A percentile compares a stretch with the other conserved stretches of the same genome.
These are phyloP conservation scores for Candida alai DNA, from an alignment of 805 yeast species.

Conservation along the genomic window DNA sequence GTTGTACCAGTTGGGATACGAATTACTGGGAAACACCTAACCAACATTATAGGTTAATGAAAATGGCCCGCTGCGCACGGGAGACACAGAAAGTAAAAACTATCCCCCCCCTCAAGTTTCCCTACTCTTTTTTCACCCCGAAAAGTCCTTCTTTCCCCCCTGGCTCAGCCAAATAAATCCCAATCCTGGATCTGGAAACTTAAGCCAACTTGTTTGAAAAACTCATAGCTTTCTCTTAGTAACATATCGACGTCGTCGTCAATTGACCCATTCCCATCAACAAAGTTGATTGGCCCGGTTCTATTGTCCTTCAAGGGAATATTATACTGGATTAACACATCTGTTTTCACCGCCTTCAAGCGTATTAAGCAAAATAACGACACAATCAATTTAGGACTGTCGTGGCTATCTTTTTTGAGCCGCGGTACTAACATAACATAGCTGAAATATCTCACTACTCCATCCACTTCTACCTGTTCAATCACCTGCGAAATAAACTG, in stretches of 20 bases:
- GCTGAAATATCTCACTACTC: conserved; percentile 4
- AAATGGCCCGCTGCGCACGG: too few species aligned
- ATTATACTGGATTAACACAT: conserved; percentile 57
- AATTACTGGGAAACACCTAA: too few species aligned
- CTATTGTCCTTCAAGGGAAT: conserved; percentile 37
- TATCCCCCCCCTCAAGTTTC: too few species aligned
- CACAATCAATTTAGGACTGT: conserved; percentile 16
- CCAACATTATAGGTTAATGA: too few species aligned
- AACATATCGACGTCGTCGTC: background rate
- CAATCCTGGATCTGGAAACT: conserved; percentile 42
- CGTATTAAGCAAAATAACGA: conserved; percentile 58
- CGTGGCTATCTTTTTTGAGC: conserved; percentile 1
- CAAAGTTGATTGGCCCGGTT: conserved; percentile 7
- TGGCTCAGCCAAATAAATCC: conserved; percentile 37
- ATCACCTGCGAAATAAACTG: too few species aligned
- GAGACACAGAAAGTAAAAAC: too few species aligned
- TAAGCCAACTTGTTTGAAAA: conserved; percentile 25
- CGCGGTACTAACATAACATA: conserved; percentile 1
- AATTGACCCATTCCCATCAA: background rate
- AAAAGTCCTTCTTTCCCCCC: too few species aligned
- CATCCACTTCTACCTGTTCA: conserved; percentile 4
- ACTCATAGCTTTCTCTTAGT: conserved; percentile 12
- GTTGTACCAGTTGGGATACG: too few species aligned
- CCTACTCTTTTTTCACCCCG: too few species aligned
- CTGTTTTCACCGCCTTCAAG: conserved; percentile 49